phyloP scores from a whole-genome alignment of 257 asterid genomes.

The Solanum piurae region DNA sequence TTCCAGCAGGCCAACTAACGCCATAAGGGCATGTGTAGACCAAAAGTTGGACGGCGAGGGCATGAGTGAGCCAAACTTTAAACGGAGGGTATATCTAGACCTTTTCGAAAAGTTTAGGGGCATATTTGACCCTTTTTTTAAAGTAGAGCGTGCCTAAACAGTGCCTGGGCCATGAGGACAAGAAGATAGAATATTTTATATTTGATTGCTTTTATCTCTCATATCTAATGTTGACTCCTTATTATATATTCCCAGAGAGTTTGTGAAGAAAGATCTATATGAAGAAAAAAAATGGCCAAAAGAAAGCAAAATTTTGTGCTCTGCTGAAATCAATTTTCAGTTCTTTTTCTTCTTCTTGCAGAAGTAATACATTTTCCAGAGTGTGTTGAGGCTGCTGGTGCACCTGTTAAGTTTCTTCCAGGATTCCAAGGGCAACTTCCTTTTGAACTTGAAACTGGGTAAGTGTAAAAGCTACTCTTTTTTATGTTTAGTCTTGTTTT shows the following conservation, averaged over 20 bases:
- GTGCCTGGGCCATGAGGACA: background rate
- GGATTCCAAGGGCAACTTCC: constrained; percentile 20
- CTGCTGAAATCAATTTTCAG: background rate
- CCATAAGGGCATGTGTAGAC: too few species aligned
- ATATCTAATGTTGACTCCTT: background rate
- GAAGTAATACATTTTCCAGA: background rate
- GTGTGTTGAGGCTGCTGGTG: background rate
- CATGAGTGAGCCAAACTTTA: too few species aligned
- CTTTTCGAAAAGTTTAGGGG: too few species aligned
- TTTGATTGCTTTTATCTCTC: background rate
- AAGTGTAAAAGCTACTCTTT: background rate
- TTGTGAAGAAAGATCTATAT: background rate
- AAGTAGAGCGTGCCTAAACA: background rate
- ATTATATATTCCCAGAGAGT: background rate
- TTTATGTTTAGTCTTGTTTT: background rate
- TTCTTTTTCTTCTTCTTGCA: background rate
- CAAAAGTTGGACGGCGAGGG: too few species aligned
- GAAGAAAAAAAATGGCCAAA: background rate
- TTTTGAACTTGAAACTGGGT: constrained; percentile 30
- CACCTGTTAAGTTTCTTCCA: constrained; percentile 15
- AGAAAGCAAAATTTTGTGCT: background rate
- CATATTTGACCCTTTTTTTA: too few species aligned
- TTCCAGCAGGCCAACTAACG: too few species aligned
- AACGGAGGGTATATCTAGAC: too few species aligned
- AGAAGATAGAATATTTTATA: background rate